Conservation (phyloP, 179 eudicot genomes). For the Silene vulgaris region DNA sequence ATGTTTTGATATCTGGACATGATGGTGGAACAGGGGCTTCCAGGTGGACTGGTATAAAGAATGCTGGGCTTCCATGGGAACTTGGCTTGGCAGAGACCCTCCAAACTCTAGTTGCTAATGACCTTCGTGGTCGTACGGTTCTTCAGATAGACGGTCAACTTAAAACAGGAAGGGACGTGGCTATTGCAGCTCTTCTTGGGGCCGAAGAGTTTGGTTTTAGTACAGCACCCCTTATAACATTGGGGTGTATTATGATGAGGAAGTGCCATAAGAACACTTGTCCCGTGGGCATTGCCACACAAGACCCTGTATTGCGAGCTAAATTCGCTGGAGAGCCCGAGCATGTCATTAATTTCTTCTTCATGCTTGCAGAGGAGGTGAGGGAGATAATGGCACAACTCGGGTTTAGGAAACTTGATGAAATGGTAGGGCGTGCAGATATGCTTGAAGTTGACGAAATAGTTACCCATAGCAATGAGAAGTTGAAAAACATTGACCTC, state of each 20-base stretch:
- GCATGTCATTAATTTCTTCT: slow-evolving; percentile 93
- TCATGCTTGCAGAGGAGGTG: slow-evolving; percentile 95
- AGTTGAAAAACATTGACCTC: slow-evolving; percentile 85
- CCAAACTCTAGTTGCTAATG: slow-evolving; percentile 95
- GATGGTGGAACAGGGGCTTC: slow-evolving; percentile 99
- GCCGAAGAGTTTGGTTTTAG: slow-evolving; percentile 99
- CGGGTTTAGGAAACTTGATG: slow-evolving; percentile 68
- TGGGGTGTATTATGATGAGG: slow-evolving; percentile 99
- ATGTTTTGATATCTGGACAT: slow-evolving; percentile 91
- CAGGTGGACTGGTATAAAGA: slow-evolving; percentile 96
- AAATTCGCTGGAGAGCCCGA: slow-evolving; percentile 99
- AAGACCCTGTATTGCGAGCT: slow-evolving; percentile 92
- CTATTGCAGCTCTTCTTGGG: slow-evolving; percentile 99
- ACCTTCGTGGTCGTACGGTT: slow-evolving; percentile 86
- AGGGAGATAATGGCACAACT: slow-evolving; percentile 95
- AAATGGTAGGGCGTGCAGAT: slow-evolving; percentile 95
- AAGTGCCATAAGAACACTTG: slow-evolving; percentile 99
- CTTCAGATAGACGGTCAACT: slow-evolving; percentile 93
- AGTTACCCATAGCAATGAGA: slow-evolving; percentile 61
- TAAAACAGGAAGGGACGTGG: slow-evolving; percentile 96
- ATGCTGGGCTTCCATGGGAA: slow-evolving; percentile 99
- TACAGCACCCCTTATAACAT: slow-evolving; percentile 93
- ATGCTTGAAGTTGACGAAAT: slow-evolving; percentile 88
- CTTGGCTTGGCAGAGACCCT: slow-evolving; percentile 99
- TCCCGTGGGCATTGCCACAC: slow-evolving; percentile 97